These are phyloP conservation scores for Nelumbo lutea DNA, from an alignment of 164 flowering plant species.

Conservation along the genomic window DNA sequence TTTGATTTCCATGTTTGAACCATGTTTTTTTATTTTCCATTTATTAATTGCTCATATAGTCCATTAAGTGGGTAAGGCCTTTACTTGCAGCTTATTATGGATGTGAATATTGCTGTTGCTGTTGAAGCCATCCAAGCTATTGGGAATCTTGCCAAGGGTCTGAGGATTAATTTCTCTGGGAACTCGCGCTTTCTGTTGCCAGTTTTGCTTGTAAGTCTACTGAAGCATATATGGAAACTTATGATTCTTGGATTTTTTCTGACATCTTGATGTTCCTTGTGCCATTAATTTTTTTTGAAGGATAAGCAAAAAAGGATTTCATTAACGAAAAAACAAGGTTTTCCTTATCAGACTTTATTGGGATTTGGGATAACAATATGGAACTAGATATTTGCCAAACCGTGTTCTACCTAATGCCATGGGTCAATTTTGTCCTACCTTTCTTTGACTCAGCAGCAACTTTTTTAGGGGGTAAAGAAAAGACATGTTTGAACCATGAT, in stretches of 20 bases:
- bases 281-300: no score
- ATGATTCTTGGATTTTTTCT: background rate
- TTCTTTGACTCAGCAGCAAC: no score
- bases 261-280: background rate
- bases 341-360: no score
- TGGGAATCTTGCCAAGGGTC: slow-evolving; percentile 87
- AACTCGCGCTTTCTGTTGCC: slow-evolving; percentile 86
- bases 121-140: slow-evolving; percentile 96
- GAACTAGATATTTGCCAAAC: no score
- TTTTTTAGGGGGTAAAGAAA: no score
- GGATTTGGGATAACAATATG: no score
- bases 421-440: no score
- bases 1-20: background rate
- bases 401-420: no score
- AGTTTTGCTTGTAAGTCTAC: slow-evolving; percentile 71
- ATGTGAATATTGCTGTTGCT: slow-evolving; percentile 96
- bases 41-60: background rate
- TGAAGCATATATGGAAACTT: background rate
- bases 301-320: no score
- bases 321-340: no score
- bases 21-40: background rate
- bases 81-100: slow-evolving; percentile 77
- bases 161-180: slow-evolving; percentile 76
- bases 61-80: slow-evolving; percentile 2
- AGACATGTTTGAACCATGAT: no score